Evolutionary conservation across 2,329 filamentous ascomycete genomes (phyloP), one percentile per base, ranked within the genome.

Genomic region (Claviceps sp.): DNA sequence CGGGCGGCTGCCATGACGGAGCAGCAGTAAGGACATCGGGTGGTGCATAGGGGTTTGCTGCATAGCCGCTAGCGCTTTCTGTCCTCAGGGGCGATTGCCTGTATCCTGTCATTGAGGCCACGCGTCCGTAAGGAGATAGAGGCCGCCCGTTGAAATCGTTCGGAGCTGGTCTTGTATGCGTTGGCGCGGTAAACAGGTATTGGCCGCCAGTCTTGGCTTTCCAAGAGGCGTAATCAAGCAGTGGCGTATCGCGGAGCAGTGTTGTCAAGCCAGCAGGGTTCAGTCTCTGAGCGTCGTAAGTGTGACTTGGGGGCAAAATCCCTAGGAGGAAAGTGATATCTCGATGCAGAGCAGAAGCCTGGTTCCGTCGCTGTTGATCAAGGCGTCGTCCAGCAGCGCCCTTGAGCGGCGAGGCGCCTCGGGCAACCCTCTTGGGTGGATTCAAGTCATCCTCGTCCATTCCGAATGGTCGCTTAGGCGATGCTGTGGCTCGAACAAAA

Each of bases 331-430:
- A 82, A 0, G 74, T 80, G 43, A 82, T 76, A 55, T 81, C 78
- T 42, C 87, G 81, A 30, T 91, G 88, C 40, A 96, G 76, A 0
- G 87, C 82, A 2, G 84, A 77, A 13, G 73, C 71, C 57, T 78
- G 78, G 59, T 77, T 81, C 5, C 82, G 75, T 50, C 81, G 77
- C 63, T 88, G 83, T 63, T 93, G 86, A 61, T 93, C 88, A 22
- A 94, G 75, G 39, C 90, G 84, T 52, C 90, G 84, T 26, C 89
- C 88, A 40, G 91, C 89, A 1, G 88, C 87, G 14, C 89, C 89
- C 65, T 97, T 98, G 40, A 97, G 76, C 0, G 94, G 93, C 5
- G 91, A 97, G 52, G 87, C 89, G n/a, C 85, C 90, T 45, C 94
- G 82, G 48, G 84, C 80, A 50, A 96, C 77, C 66, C 97, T 96